phyloP scores from a whole-genome alignment of 129 eudicot genomes.

The Chrysanthemum makinoi region DNA sequence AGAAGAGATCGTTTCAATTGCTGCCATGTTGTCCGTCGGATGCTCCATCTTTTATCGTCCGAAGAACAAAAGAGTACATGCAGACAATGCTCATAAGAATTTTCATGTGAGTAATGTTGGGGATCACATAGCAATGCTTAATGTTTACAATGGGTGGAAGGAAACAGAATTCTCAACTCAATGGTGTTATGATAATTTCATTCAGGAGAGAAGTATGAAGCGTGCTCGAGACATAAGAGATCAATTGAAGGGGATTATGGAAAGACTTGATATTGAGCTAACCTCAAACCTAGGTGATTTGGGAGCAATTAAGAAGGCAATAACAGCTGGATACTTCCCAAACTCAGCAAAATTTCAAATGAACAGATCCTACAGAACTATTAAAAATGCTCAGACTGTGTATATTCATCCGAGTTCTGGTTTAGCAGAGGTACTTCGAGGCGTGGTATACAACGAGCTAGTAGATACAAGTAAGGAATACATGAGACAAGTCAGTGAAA shows the following conservation, averaged over 20 bases:
- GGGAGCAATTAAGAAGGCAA: constrained; percentile 66
- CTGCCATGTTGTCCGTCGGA: constrained; percentile 83
- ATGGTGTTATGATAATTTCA: constrained; percentile 86
- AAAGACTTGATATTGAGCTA: constrained; percentile 72
- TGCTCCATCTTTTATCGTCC: constrained; percentile 83
- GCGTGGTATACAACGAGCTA: constrained; percentile 72
- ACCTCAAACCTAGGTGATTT: constrained; percentile 52
- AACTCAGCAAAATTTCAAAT: constrained; percentile 68
- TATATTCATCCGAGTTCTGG: constrained; percentile 85
- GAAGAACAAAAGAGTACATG: constrained; percentile 83
- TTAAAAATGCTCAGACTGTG: constrained; percentile 71
- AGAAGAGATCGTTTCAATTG: constrained; percentile 77
- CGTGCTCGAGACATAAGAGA: constrained; percentile 82
- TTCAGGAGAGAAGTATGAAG: constrained; percentile 90
- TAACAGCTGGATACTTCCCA: constrained; percentile 68
- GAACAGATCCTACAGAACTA: constrained; percentile 64
- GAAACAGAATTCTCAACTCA: constrained; percentile 73
- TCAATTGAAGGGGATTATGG: constrained; percentile 71
- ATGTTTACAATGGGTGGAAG: constrained; percentile 82
- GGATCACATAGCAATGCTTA: constrained; percentile 81
- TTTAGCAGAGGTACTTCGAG: constrained; percentile 65
- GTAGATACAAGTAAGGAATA: constrained; percentile 74
- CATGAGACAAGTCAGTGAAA: constrained; percentile 79
- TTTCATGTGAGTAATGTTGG: constrained; percentile 86
- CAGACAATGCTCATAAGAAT: constrained; percentile 82